Conservation (phyloP, 495 filamentous ascomycete genomes). For the Annulohypoxylon moriforme region DNA sequence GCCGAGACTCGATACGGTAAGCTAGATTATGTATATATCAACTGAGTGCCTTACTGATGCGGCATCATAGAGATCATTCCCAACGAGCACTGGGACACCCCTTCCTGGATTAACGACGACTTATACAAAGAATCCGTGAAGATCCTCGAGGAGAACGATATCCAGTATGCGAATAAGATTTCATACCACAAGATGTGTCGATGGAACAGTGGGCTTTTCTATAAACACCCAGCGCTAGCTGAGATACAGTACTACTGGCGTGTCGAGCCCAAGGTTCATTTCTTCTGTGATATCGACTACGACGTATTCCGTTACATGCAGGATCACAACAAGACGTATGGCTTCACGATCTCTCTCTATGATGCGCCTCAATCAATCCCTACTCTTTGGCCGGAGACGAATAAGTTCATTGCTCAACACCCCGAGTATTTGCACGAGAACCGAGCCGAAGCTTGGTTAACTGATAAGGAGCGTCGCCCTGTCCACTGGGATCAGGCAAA, state of each 20-base stretch:
- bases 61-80: slow-evolving; percentile 77
- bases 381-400: slow-evolving; percentile 93
- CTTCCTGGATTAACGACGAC: slow-evolving; percentile 90
- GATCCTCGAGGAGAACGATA: slow-evolving; percentile 81
- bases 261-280: slow-evolving; percentile 98
- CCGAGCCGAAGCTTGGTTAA: slow-evolving; percentile 89
- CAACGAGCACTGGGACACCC: slow-evolving; percentile 92
- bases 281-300: slow-evolving; percentile 99
- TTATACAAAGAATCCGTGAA: slow-evolving; percentile 85
- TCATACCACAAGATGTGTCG: slow-evolving; percentile 99
- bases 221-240: slow-evolving; percentile 89
- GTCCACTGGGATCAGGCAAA: slow-evolving; percentile 81
- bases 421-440: slow-evolving; percentile 83
- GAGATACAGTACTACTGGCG: slow-evolving; percentile 96
- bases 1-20: slow-evolving; percentile 86
- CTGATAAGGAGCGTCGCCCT: slow-evolving; percentile 79
- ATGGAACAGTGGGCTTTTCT: slow-evolving; percentile 99
- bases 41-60: slow-evolving; percentile 37
- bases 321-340: slow-evolving; percentile 97
- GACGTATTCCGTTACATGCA: slow-evolving; percentile 99
- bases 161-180: slow-evolving; percentile 87
- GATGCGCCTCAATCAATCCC: slow-evolving; percentile 87
- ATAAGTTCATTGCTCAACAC: slow-evolving; percentile 86
- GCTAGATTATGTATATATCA: slow-evolving; percentile 30
- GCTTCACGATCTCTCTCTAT: slow-evolving; percentile 98